These are phyloP conservation scores for Serendipita vermifera DNA, from an alignment of 768 basidiomycete species.

Conservation along the genomic window DNA sequence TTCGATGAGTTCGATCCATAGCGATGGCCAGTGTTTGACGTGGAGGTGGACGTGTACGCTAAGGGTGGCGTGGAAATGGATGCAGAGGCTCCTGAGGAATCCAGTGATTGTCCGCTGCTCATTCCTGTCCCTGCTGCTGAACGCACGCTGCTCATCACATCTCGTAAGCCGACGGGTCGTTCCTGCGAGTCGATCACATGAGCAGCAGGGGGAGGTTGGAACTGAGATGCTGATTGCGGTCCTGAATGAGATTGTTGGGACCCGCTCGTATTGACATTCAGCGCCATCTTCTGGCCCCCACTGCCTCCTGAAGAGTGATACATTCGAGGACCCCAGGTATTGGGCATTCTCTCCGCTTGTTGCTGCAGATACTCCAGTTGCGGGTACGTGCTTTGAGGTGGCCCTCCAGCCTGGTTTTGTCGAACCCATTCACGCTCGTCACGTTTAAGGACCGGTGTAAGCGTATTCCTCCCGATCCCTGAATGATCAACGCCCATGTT, in stretches of 20 bases:
- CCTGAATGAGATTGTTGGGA: constrained; percentile 37
- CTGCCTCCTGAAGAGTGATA: background rate
- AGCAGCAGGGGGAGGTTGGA: constrained; percentile 43
- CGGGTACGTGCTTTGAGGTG: constrained; percentile 56
- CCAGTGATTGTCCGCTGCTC: constrained; percentile 10
- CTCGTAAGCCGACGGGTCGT: constrained; percentile 32
- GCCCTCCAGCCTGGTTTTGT: constrained; percentile 55
- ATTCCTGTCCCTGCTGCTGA: constrained; percentile 35
- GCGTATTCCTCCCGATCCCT: constrained; percentile 54
- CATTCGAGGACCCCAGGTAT: constrained; percentile 29
- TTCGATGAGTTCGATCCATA: constrained; percentile 30
- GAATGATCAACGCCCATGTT: constrained; percentile 73
- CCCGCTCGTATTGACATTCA: background rate
- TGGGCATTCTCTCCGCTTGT: constrained; percentile 44
- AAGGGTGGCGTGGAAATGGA: constrained; percentile 49
- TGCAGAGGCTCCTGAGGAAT: constrained; percentile 12
- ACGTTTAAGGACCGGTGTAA: constrained; percentile 88
- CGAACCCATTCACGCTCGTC: constrained; percentile 97
- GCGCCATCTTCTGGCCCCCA: background rate
- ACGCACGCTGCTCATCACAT: constrained; percentile 70
- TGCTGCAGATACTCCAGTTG: constrained; percentile 87
- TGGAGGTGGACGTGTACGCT: constrained; percentile 43
- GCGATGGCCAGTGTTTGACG: constrained; percentile 38
- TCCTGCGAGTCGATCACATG: constrained; percentile 55
- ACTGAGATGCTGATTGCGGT: constrained; percentile 50